Evolutionary conservation across 495 filamentous ascomycete genomes (phyloP), one percentile per base, ranked within the genome.

Genomic region (Podospora pseudocomata): DNA sequence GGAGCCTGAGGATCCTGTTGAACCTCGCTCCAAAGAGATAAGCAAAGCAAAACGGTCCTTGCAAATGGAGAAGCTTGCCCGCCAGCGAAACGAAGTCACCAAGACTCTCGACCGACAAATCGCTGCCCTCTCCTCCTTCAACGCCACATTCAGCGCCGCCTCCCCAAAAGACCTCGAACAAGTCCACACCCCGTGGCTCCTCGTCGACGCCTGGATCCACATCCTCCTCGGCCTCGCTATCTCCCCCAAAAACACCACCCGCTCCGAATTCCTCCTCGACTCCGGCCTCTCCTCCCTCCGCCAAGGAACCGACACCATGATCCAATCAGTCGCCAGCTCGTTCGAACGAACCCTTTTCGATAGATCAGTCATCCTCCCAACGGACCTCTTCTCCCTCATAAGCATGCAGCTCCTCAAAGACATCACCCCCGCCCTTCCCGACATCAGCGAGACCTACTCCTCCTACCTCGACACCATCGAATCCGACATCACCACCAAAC

Each of bases 381-480:
- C 74, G 5, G 80, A 81, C 18, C 68, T 80, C 11, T 70, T 78
- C 13, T 70, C 77, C 28, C 68, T 82, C 23, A 65, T 82, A 0
- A 77, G 71, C 55, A 69, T 73, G 44, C 73, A 74, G 27, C 68
- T 82, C 9, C 64, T 73, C n/a, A 71, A 70, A 26, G 74, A 80
- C n/a, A 64, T 76, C 34, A 78, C 71, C 2, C 70, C 65, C 20
- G 60, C 58, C 7, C 73, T 70, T 34, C 65, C 70, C 7, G 74
- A 79, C 63, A 77, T 81, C 28, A 71, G 72, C 49, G 67, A 74
- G 15, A 74, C 72, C 2, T 82, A 80, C 65, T 75, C 73, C 19
- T 68, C 79, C 54, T 81, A 77, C 56, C 68, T 79, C 1, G 77
- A 74, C 20, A 66, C 67, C 0, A 71, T 81, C 9, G 76, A 79